Evolutionary conservation across 1,139 yeast species (phyloP), one percentile per base, ranked within the genome.

Genomic region (Taphrina wiesneri): DNA sequence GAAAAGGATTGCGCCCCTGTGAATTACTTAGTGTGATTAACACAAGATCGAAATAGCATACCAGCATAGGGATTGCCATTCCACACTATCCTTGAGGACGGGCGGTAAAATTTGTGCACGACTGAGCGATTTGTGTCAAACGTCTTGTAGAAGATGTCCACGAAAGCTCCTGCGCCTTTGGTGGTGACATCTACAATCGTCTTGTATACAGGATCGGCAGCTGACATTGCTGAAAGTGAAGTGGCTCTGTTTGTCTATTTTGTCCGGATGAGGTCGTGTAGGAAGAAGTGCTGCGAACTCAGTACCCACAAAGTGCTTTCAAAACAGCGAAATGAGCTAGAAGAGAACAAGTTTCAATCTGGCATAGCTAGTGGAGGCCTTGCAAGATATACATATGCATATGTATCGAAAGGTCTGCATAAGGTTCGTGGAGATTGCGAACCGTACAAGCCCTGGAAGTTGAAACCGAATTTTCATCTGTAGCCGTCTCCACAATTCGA

Each of bases 71-170:
- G 64, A 47, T 47, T 62, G 46, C 68, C 68, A 39, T 66, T 66
- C 66, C 66, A 66, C 39, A 66, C 45, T 4, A 66, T 66, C 47
- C 64, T 52, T 25, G 68, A 66, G 23, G 56, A 39, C 17, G 68
- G 66, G 21, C 68, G 57, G 43, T 66, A 66, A 56, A 66, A 66
- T 11, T 53, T 63, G 32, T 56, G 47, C 3, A 66, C 28, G n/a
- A 66, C 43, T 21, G 63, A 36, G 7, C 68, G 66, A 30, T 66
- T 66, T 4, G 63, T 66, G 39, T 66, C 68, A 32, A 65, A 39
- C 19, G 60, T 57, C 39, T 66, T 66, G 56, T 57, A 66, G 36
- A 49, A 66, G 21, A 66, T 49, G 15, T 56, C 63, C 28, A 66
- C 66, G 32, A 66, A 66, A 30, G 47, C 63, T 39, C 63, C 67